Base-by-base conservation (phyloP, 257 asterid genomes). In the Primulina eburnea region DNA sequence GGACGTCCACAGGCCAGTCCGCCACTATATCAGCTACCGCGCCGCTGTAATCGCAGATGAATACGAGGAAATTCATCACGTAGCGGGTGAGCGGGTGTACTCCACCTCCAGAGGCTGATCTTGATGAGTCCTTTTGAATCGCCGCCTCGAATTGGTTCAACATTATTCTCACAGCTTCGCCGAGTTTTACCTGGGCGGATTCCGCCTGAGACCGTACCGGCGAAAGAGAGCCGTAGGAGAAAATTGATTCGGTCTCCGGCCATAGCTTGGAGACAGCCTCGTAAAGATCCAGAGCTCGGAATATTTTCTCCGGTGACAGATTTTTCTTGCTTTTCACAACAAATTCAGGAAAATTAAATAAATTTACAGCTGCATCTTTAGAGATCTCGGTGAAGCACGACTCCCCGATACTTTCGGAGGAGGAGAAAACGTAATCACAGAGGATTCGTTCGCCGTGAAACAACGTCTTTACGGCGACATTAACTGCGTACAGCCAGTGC, bases 231-330 rank as follows among this genome's bases (percentile, higher is more conserved):
- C 78, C 87, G 83, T 77, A 79, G 6, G 83, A 75, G 71, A 92
- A 92, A 17, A 86, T 77, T 26, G 83, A 68, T 40, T 88, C 95
- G 1, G 87, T 79, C 37, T 85, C 96, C 68, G 84, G 84, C 92
- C 92, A 86, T 14, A 83, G 69, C 6, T 90, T 87, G 47, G 87
- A 80, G 65, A 92, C 73, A 37, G 94, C 83, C 67, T 90, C 92
- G 85, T 86, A 89, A 10, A 86, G 76, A 53, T 92, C 98, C 21
- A 92, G 76, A 2, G 85, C 79, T 10, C 92, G 85, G 79, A 92
- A 92, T 73, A 86, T 83, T 59, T 88, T 92, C 85, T 92, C 97
- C 18, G 95, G 90, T 28, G 97, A 86, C 3, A 78, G 35, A 11
- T 83, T 73, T 40, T 87, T 89, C 82, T 86, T 91, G 60, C 80